These are phyloP conservation scores for Eremothecium cymbalariae DNA, from an alignment of 1,139 yeast genomes.

Conservation along the genomic window DNA sequence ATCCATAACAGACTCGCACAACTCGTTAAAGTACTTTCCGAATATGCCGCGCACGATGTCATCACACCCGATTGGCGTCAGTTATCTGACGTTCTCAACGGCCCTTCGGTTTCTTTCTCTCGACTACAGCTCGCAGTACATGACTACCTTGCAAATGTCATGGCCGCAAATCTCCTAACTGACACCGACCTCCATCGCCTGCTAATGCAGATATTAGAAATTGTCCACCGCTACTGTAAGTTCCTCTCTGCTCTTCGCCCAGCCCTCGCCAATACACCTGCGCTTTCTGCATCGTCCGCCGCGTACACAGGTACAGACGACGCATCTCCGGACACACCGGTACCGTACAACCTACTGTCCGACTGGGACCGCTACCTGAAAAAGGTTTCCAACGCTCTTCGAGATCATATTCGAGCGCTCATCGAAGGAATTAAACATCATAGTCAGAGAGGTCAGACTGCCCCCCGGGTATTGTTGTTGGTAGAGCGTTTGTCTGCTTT, in stretches of 20 bases:
- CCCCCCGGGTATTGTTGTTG: slow-evolving; percentile 5
- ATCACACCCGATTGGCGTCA: slow-evolving; percentile 18
- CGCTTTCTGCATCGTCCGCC: not conserved
- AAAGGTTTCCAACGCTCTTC: slow-evolving; percentile 6
- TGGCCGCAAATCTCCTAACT: slow-evolving; percentile 19
- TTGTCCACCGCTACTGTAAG: slow-evolving; percentile 27
- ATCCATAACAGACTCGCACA: slow-evolving; percentile 28
- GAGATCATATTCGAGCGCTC: slow-evolving; percentile 9
- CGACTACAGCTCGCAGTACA: slow-evolving; percentile 14
- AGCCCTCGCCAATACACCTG: slow-evolving; percentile 4
- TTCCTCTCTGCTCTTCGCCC: slow-evolving; percentile 23
- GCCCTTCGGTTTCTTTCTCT: slow-evolving; percentile 3
- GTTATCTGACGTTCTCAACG: slow-evolving; percentile 3
- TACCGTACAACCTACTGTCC: slow-evolving; percentile 5
- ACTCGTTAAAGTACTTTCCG: slow-evolving; percentile 22
- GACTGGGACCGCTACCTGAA: slow-evolving; percentile 6
- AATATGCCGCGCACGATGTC: slow-evolving; percentile 25
- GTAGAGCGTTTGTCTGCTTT: slow-evolving; percentile 6
- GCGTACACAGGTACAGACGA: slow-evolving; percentile 1
- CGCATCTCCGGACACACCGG: slow-evolving; percentile 7
- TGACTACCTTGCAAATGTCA: slow-evolving; percentile 25
- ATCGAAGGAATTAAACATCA: slow-evolving; percentile 10
- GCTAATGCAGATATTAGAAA: slow-evolving; percentile 27
- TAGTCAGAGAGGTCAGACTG: slow-evolving; percentile 8
- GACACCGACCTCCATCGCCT: slow-evolving; percentile 21